phyloP scores from a whole-genome alignment of 1,284 basidiomycete species.

The Fomitopsis palustris region DNA sequence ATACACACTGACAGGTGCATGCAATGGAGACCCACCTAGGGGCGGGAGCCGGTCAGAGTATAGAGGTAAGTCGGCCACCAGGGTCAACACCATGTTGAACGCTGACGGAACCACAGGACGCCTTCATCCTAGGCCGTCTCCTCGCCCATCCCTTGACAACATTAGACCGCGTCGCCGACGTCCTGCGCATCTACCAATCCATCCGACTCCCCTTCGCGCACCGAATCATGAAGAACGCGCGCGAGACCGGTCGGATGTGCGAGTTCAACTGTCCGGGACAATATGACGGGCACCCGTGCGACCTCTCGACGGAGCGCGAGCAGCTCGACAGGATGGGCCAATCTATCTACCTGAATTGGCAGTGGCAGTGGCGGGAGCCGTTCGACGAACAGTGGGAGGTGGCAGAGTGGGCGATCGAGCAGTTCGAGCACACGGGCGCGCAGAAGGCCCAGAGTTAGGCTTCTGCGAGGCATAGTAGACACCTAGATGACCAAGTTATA shows the following conservation, averaged over 20 bases:
- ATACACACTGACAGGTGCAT: constrained; percentile 38
- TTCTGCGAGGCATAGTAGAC: no score
- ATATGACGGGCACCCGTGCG: constrained; percentile 12
- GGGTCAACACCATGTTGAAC: neutral
- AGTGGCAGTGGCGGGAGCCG: constrained; percentile 20
- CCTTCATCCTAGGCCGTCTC: constrained; percentile 32
- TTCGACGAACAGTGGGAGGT: constrained; percentile 17
- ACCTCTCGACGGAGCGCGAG: neutral
- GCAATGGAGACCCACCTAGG: constrained; percentile 49
- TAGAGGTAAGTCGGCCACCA: constrained; percentile 38
- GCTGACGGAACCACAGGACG: constrained; percentile 25
- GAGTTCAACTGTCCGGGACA: constrained; percentile 20
- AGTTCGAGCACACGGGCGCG: constrained; percentile 1
- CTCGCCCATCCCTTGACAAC: constrained; percentile 25
- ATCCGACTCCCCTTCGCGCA: constrained; percentile 28
- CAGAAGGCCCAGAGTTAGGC: constrained; percentile 4
- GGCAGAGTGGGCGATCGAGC: constrained; percentile 8
- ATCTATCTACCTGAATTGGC: constrained; percentile 15
- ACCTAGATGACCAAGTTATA: no score
- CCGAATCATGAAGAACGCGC: constrained; percentile 6
- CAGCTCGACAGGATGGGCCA: constrained; percentile 9
- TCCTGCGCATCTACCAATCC: constrained; percentile 28
- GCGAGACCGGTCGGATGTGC: constrained; percentile 19
- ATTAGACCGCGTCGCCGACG: constrained; percentile 17
- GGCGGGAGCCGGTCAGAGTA: constrained; percentile 51